phyloP scores from a whole-genome alignment of 371 early-diverging fungal genomes.

The Zancudomyces culisetae region DNA sequence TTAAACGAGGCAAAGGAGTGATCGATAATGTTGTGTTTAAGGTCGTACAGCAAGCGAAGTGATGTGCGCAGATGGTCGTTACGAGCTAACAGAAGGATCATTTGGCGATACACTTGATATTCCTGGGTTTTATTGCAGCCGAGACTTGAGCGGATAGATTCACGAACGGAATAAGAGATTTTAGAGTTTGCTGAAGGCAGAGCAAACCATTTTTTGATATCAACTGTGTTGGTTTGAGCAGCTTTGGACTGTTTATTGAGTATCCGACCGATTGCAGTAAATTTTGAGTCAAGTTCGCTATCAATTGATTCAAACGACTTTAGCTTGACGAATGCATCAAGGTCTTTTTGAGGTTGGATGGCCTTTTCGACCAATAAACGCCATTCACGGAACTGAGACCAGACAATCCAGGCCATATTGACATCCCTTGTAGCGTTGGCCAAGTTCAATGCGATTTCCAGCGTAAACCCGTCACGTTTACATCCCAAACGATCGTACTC shows the following conservation, averaged over 20 bases:
- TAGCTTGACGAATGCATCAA: background rate
- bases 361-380: constrained; percentile 10
- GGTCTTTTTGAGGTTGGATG: constrained; percentile 3
- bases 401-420: constrained; percentile 21
- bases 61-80: constrained; percentile 16
- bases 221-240: background rate
- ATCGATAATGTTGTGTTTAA: constrained; percentile 14
- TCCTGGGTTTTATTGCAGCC: constrained; percentile 3
- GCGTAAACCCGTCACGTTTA: constrained; percentile 35
- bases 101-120: background rate
- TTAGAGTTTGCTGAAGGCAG: background rate
- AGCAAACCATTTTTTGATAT: background rate
- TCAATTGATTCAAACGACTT: too few species aligned
- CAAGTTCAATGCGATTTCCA: constrained; percentile 13
- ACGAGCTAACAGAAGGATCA: constrained; percentile 3
- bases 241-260: background rate
- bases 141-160: background rate
- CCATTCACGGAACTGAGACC: constrained; percentile 22
- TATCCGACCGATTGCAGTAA: background rate
- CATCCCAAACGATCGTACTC: constrained; percentile 25
- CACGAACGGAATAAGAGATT: background rate
- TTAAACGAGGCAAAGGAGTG: constrained; percentile 14
- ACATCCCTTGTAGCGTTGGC: constrained; percentile 21
- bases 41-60: constrained; percentile 14
- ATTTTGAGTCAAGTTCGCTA: background rate